phyloP scores from a whole-genome alignment of 345 rosid species.

The Noccaea caerulescens region DNA sequence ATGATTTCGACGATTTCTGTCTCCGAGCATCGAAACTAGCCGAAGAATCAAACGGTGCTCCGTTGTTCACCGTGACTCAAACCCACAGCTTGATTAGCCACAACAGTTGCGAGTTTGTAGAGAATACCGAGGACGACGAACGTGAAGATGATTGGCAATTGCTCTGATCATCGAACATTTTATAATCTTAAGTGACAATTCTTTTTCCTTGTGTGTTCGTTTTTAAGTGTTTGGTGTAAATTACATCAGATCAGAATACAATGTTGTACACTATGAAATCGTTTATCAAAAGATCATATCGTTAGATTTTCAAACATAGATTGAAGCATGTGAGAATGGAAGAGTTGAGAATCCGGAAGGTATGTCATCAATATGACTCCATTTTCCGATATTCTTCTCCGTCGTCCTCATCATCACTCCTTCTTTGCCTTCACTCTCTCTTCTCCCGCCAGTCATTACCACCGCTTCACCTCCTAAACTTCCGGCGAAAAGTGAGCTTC shows the following conservation, averaged over 20 bases:
- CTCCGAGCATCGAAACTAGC: constrained; percentile 72
- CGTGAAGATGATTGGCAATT: constrained; percentile 75
- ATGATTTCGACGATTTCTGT: constrained; percentile 80
- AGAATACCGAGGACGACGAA: constrained; percentile 25
- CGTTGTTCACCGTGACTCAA: constrained; percentile 63
- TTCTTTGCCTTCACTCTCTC: constrained; percentile 1
- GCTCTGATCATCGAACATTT: constrained; percentile 40
- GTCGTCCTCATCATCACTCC: constrained; percentile 26
- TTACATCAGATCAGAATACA: constrained; percentile 5
- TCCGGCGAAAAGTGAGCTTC: constrained; percentile 44
- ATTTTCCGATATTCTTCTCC: constrained; percentile 12
- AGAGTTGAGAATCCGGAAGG: constrained; percentile 33
- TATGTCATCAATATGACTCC: constrained; percentile 11
- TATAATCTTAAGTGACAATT: neutral
- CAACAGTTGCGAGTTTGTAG: constrained; percentile 19
- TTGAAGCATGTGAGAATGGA: constrained; percentile 40
- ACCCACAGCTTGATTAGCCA: constrained; percentile 36
- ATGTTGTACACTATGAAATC: constrained; percentile 16
- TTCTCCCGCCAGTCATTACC: constrained; percentile 31
- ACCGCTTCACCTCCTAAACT: constrained; percentile 35
- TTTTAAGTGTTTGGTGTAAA: constrained; percentile 14
- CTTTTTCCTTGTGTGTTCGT: neutral
- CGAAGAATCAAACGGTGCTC: constrained; percentile 85
- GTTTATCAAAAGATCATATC: neutral
- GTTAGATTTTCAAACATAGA: constrained; percentile 26